phyloP scores from a whole-genome alignment of 2,329 filamentous ascomycete genomes.

The Aspergillus sclerotialis region DNA sequence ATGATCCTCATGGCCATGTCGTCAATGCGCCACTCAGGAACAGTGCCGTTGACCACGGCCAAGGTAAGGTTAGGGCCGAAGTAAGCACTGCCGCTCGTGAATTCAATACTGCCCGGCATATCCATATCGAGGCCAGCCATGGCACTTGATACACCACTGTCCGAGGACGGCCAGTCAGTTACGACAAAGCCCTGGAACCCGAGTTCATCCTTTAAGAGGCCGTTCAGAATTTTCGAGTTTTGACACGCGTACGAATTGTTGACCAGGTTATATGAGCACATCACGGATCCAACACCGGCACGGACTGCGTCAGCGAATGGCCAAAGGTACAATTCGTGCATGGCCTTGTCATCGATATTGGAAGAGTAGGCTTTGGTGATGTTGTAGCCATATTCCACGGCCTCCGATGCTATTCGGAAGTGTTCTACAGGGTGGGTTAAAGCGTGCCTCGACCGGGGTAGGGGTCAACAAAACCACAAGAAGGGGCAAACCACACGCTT shows the following conservation, averaged over 20 bases:
- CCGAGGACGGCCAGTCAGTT: slow-evolving; percentile 40
- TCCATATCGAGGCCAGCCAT: slow-evolving; percentile 39
- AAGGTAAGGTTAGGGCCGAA: slow-evolving; percentile 12
- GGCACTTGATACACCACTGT: slow-evolving; percentile 39
- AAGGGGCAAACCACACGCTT: too few relatives aligned
- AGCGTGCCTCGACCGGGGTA: too few relatives aligned
- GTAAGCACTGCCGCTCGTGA: slow-evolving; percentile 29
- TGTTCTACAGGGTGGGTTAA: too few relatives aligned
- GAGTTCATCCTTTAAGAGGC: slow-evolving; percentile 44
- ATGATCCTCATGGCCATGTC: slow-evolving; percentile 44
- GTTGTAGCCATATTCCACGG: slow-evolving; percentile 31
- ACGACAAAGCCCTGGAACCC: slow-evolving; percentile 45
- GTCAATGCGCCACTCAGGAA: slow-evolving; percentile 35
- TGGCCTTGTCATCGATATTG: slow-evolving; percentile 64
- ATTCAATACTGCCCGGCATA: slow-evolving; percentile 16
- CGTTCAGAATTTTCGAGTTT: slow-evolving; percentile 40
- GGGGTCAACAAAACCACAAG: too few relatives aligned
- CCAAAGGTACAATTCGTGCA: slow-evolving; percentile 73
- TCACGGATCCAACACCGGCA: slow-evolving; percentile 52
- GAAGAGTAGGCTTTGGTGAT: slow-evolving; percentile 21
- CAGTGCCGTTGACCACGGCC: slow-evolving; percentile 31
- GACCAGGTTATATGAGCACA: slow-evolving; percentile 42
- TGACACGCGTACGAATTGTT: slow-evolving; percentile 45
- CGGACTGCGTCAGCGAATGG: slow-evolving; percentile 67
- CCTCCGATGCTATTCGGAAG: slow-evolving; percentile 27